phyloP scores from a whole-genome alignment of 371 early-diverging fungal genomes.

The Entomophthora muscae region DNA sequence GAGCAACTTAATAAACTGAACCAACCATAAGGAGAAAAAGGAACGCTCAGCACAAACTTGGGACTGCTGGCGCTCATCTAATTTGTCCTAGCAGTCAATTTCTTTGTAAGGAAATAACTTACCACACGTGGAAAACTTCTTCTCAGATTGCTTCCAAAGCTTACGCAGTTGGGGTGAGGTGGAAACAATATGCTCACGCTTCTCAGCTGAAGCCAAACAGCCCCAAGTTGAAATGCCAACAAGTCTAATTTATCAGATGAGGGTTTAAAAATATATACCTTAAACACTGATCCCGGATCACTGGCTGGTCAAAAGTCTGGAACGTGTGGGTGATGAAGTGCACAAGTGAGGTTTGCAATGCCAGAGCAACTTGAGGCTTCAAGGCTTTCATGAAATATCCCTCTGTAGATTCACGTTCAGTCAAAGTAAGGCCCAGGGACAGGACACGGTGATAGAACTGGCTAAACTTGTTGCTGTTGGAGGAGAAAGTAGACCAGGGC shows the following conservation, averaged over 20 bases:
- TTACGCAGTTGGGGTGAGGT: background rate
- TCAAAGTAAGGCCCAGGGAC: background rate
- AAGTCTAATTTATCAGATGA: conserved; percentile 28
- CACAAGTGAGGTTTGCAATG: background rate
- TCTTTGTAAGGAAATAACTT: conserved; percentile 12
- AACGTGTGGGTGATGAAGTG: background rate
- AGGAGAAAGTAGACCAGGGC: background rate
- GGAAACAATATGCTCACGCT: background rate
- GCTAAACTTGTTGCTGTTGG: background rate
- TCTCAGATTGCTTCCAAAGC: background rate
- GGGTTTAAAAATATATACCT: conserved; percentile 25
- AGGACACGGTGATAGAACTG: background rate
- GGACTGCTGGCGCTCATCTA: background rate
- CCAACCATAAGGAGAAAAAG: background rate
- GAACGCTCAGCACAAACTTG: background rate
- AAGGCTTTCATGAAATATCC: background rate
- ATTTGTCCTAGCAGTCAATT: background rate
- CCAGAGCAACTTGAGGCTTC: background rate
- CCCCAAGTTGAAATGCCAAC: conserved; percentile 12
- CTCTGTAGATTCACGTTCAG: background rate
- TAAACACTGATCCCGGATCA: background rate
- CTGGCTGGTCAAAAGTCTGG: background rate
- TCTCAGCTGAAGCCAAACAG: conserved; percentile 5
- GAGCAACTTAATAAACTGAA: background rate
- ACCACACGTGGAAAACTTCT: background rate